Conservation (phyloP, 768 basidiomycete genomes). For the Naganishia randhawae region DNA sequence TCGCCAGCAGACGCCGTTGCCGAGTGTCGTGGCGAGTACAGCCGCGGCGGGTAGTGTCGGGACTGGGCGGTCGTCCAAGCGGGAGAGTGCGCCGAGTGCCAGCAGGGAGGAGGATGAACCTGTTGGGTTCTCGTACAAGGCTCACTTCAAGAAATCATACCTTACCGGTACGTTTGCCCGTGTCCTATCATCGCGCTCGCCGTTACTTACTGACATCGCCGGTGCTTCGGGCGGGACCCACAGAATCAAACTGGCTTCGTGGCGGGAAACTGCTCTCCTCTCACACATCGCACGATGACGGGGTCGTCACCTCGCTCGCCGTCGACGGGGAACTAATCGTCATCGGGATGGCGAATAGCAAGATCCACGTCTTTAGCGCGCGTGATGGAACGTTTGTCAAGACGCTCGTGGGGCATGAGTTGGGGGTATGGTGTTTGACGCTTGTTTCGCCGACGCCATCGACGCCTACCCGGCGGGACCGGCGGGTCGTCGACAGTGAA, state of each 20-base stretch:
- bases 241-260: constrained; percentile 75
- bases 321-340: constrained; percentile 79
- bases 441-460: constrained; percentile 61
- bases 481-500: constrained; percentile 56
- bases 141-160: constrained; percentile 70
- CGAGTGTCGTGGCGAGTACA: constrained; percentile 7
- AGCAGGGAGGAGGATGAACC: not conserved
- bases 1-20: constrained; percentile 22
- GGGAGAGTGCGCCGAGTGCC: not conserved
- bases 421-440: constrained; percentile 88
- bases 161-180: constrained; percentile 59
- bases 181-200: not conserved
- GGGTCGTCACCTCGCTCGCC: constrained; percentile 81
- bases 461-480: constrained; percentile 59
- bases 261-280: constrained; percentile 68
- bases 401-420: constrained; percentile 76
- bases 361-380: constrained; percentile 80
- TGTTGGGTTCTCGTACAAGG: constrained; percentile 59
- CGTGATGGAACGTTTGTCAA: constrained; percentile 69
- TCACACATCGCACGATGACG: constrained; percentile 59
- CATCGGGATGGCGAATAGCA: constrained; percentile 78
- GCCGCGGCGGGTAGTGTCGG: not conserved
- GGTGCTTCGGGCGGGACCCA: constrained; percentile 8
- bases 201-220: not conserved
- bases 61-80: not conserved